Base-by-base conservation (phyloP, 257 asterid genomes). In the Solanum appendiculatum region DNA sequence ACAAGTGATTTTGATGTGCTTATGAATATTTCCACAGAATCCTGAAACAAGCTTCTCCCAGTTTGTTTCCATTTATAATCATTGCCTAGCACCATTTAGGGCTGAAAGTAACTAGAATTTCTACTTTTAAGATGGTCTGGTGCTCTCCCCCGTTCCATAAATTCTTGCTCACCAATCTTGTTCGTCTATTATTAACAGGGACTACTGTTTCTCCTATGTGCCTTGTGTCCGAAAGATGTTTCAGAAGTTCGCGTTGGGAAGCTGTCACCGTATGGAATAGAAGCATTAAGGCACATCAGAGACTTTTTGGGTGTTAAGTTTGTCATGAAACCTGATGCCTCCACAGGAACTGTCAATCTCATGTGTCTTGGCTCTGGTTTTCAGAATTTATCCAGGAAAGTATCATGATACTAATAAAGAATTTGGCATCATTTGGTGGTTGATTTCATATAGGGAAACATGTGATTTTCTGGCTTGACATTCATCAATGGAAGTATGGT, bases 161-260 rank as follows among this genome's bases (percentile, higher is more conserved):
- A 72, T 34, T 72, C 42, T 34, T 36, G 9, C 25, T 16, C 42
- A 70, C 12, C n/a, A 12, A 10, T 78, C 10, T 69, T 34, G 14
- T 64, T 10, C 88, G 40, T 48, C 33, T 63, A 63, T 9, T 16
- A 80, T 86, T 46, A 46, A 46, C 94, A 94, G 99, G 98, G 97
- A 83, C 81, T 97, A 63, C 87, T 96, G 94, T 96, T 96, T 93
- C 93, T 97, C 80, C 94, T 97, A 0, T 96, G 98, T 82, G 99
- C 99, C 16, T 83, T 95, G 89, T 94, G 96, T 60, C 96, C 95
- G 15, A 95, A 88, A 87, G 99, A 96, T 89, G 98, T 97, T 69
- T 95, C 98, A 5, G 96, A 95, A 89, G 95, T 95, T 87, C 94
- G 98, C 20, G 96, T 95, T 7, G 99, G 99, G 87, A 93, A 96